Percentiles rank a stretch among this genome's conserved stretches.
Conservation (phyloP, 2,329 filamentous ascomycete genomes). For the Tolypocladium sp. region DNA sequence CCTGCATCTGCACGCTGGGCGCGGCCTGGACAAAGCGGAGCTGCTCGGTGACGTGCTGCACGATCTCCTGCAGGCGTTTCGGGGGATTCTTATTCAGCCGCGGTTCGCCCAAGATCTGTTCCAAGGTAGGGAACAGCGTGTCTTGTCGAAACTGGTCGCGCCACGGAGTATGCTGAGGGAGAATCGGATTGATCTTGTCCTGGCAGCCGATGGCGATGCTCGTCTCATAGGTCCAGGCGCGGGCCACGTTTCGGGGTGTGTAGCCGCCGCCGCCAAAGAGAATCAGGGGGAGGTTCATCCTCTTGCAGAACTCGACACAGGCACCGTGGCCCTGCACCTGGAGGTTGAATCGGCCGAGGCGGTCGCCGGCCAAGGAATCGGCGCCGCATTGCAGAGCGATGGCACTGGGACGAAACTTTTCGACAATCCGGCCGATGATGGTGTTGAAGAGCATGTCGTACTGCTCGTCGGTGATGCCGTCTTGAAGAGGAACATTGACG, state of each 20-base stretch:
- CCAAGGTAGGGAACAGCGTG: conserved; percentile 80
- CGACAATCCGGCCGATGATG: conserved; percentile 69
- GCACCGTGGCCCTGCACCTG: conserved; percentile 90
- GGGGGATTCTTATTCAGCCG: conserved; percentile 70
- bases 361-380: conserved; percentile 87
- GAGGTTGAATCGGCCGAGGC: conserved; percentile 91
- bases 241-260: conserved; percentile 90
- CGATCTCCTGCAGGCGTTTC: conserved; percentile 66
- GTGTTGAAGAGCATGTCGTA: conserved; percentile 79
- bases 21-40: conserved; percentile 75
- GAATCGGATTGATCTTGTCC: conserved; percentile 58
- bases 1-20: conserved; percentile 77
- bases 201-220: conserved; percentile 74
- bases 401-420: conserved; percentile 77
- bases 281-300: conserved; percentile 69
- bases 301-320: conserved; percentile 85
- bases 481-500: conserved; percentile 82
- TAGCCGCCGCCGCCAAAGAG: conserved; percentile 94
- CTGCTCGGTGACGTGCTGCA: conserved; percentile 75
- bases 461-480: conserved; percentile 84
- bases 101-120: conserved; percentile 57
- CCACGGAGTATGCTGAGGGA: conserved; percentile 77
- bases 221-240: conserved; percentile 95
- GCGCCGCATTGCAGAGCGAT: conserved; percentile 95
- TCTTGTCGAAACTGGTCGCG: conserved; percentile 82